A percentile compares a stretch with the other conserved stretches of the same genome.
Conservation (phyloP, 495 filamentous ascomycete species). For the Podospora australis region DNA sequence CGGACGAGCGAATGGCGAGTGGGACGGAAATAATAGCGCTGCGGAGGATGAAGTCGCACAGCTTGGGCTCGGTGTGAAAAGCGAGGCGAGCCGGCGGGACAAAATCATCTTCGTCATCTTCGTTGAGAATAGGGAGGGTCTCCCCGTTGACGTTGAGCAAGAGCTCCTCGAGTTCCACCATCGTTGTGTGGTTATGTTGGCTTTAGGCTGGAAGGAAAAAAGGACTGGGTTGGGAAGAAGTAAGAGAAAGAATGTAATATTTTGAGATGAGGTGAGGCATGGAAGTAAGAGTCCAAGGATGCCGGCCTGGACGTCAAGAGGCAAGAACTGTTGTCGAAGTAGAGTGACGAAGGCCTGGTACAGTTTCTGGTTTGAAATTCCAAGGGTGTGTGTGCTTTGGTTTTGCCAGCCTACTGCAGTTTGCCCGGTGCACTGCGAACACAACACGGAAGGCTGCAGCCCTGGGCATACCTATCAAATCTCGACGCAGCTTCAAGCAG, state of each 20-base stretch:
- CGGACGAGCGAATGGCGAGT: slow-evolving; percentile 14
- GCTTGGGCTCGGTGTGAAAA: slow-evolving; percentile 10
- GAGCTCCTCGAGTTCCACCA: neutral
- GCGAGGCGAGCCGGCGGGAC: slow-evolving; percentile 3
- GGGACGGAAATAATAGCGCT: slow-evolving; percentile 4
- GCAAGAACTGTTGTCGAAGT: no score
- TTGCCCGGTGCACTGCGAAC: no score
- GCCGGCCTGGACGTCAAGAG: no score
- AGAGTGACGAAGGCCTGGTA: no score
- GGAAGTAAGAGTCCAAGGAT: neutral
- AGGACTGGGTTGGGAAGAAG: neutral
- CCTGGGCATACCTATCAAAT: no score
- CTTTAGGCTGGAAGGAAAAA: neutral
- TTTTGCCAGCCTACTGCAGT: no score
- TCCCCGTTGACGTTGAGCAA: neutral
- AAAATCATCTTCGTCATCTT: slow-evolving; percentile 3
- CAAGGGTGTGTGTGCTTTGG: no score
- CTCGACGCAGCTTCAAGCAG: no score
- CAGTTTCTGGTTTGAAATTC: no score
- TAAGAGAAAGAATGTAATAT: neutral
- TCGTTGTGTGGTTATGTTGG: neutral
- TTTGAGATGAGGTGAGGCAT: neutral
- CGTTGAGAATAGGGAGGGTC: neutral
- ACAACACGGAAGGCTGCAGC: no score
- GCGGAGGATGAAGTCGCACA: slow-evolving; percentile 12